Conservation (phyloP, 2,329 filamentous ascomycete genomes). For the Bipolaris bicolor region DNA sequence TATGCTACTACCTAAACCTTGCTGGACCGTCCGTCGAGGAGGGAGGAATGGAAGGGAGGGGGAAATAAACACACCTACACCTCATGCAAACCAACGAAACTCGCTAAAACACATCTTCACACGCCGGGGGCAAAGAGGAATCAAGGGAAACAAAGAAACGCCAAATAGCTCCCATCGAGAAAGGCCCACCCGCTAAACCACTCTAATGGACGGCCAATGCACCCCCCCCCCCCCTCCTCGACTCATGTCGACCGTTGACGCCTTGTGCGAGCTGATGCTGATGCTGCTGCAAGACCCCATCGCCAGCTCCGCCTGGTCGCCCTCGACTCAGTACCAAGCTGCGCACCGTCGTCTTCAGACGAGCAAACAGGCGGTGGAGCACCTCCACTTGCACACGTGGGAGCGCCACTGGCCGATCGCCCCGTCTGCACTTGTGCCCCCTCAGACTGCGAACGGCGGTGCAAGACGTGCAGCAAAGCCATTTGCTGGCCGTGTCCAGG, state of each 20-base stretch:
- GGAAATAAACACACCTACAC: no score
- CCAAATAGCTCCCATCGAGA: no score
- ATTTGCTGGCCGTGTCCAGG: conserved; percentile 4
- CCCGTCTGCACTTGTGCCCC: neutral
- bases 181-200: neutral
- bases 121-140: neutral
- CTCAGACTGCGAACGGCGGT: neutral
- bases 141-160: neutral
- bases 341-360: conserved; percentile 5
- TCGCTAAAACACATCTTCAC: no score
- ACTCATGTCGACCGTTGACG: conserved; percentile 13
- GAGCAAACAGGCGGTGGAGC: conserved; percentile 6
- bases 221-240: neutral
- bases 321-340: conserved; percentile 1
- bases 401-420: conserved; percentile 5
- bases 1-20: no score
- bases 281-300: conserved; percentile 2
- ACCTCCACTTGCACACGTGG: conserved; percentile 10
- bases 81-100: no score
- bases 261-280: neutral
- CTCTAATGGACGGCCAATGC: conserved; percentile 5
- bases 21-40: no score
- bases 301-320: conserved; percentile 4
- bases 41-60: no score
- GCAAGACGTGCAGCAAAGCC: conserved; percentile 3